Evolutionary conservation across 164 flowering plant species (phyloP).

Genomic region (Vitis rotundifolia): DNA sequence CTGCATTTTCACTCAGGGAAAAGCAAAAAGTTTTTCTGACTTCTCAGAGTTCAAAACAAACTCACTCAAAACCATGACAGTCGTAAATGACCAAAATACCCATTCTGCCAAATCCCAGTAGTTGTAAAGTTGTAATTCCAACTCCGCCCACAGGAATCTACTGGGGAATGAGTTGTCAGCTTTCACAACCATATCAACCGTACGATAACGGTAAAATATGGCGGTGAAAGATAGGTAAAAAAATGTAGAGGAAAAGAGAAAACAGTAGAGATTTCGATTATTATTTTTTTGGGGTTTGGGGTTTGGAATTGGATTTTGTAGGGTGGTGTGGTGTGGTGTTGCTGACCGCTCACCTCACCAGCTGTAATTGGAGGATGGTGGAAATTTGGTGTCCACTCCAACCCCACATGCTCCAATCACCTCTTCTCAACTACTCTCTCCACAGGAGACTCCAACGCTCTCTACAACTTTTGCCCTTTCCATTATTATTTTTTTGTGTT

Average conservation of each 20-base stretch:
- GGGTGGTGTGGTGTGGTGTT: too few species aligned
- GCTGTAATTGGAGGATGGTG: constrained; percentile 50
- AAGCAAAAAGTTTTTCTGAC: too few species aligned
- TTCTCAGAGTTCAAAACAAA: too few species aligned
- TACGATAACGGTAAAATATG: constrained; percentile 11
- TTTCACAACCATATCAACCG: not conserved
- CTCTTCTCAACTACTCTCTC: constrained; percentile 26
- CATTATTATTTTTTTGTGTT: not conserved
- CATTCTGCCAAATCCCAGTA: too few species aligned
- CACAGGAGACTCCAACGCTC: constrained; percentile 34
- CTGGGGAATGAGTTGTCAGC: not conserved
- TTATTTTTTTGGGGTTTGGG: too few species aligned
- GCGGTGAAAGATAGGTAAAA: constrained; percentile 22
- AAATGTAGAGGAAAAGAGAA: not conserved
- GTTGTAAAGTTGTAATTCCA: not conserved
- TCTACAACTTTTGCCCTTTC: not conserved
- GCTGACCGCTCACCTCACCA: constrained; percentile 14
- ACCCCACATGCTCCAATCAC: constrained; percentile 38
- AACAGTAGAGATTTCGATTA: not conserved
- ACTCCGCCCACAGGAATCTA: not conserved
- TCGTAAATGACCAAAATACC: too few species aligned
- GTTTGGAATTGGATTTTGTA: too few species aligned
- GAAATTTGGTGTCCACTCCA: constrained; percentile 21
- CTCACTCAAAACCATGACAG: too few species aligned
- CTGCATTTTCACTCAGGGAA: too few species aligned